These are phyloP conservation scores for Candida neerlandica DNA, from an alignment of 1,139 yeast genomes.

Conservation along the genomic window DNA sequence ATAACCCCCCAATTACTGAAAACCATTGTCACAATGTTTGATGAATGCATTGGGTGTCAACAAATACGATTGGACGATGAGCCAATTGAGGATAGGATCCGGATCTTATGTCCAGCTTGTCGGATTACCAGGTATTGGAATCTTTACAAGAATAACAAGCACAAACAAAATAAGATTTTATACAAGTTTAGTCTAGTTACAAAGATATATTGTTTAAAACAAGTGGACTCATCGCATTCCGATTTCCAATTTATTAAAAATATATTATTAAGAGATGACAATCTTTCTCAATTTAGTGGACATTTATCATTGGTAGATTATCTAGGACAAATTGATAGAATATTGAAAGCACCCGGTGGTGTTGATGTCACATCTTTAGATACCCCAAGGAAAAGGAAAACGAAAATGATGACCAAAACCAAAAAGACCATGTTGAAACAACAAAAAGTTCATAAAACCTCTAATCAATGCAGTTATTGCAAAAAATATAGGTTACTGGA, in stretches of 20 bases:
- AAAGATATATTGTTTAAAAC: neutral
- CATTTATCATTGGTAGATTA: neutral
- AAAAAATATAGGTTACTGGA: constrained; percentile 1
- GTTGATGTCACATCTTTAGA: neutral
- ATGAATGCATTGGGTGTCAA: constrained; percentile 1
- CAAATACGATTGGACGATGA: constrained; percentile 1
- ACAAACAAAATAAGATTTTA: neutral
- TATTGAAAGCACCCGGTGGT: neutral
- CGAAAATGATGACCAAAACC: neutral
- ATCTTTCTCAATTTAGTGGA: neutral
- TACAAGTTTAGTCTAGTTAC: neutral
- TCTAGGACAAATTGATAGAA: constrained; percentile 1
- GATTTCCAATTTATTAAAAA: neutral
- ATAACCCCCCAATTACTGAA: neutral
- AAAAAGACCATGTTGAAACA: neutral
- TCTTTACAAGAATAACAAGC: neutral
- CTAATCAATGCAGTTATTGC: neutral
- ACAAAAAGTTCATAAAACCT: neutral
- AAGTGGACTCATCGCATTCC: neutral
- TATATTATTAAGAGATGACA: neutral
- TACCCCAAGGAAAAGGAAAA: neutral
- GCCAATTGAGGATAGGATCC: constrained; percentile 2
- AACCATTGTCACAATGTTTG: neutral
- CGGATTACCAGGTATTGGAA: constrained; percentile 1
- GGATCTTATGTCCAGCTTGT: neutral